phyloP scores from a whole-genome alignment of 2,329 filamentous ascomycete genomes.

The Penicillium sp. region DNA sequence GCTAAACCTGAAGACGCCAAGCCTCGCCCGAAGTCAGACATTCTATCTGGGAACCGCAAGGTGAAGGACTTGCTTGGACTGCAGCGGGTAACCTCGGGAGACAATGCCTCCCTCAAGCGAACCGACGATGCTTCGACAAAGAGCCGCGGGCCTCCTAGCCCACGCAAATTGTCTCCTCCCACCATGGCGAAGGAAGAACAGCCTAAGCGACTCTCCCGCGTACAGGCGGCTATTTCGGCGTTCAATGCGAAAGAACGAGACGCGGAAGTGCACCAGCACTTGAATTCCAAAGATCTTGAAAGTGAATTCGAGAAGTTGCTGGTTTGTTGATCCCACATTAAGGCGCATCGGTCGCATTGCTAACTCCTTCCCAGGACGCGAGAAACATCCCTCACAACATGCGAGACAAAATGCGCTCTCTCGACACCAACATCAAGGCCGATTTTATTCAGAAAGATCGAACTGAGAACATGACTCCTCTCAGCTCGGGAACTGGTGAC shows the following conservation, averaged over 20 bases:
- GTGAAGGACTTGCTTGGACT: conserved; percentile 36
- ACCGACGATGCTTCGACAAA: conserved; percentile 21
- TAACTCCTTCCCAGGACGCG: conserved; percentile 63
- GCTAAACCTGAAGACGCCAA: conserved; percentile 42
- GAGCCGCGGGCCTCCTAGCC: conserved; percentile 17
- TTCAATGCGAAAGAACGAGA: conserved; percentile 59
- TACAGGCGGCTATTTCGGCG: conserved; percentile 65
- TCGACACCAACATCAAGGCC: conserved; percentile 88
- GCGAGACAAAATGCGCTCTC: conserved; percentile 88
- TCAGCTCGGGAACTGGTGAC: conserved; percentile 41
- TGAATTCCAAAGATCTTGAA: conserved; percentile 60
- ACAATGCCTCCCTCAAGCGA: conserved; percentile 15
- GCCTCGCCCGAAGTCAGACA: conserved; percentile 55
- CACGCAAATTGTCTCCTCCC: conserved; percentile 27
- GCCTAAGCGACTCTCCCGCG: conserved; percentile 55
- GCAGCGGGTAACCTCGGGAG: conserved; percentile 29
- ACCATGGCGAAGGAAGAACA: conserved; percentile 35
- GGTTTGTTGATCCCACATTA: conserved; percentile 44
- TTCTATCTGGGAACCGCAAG: conserved; percentile 45
- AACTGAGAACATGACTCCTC: conserved; percentile 61
- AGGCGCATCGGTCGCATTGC: background rate
- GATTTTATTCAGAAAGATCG: conserved; percentile 93
- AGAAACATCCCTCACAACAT: conserved; percentile 93
- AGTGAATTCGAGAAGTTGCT: conserved; percentile 63
- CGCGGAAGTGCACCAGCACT: conserved; percentile 44